Conservation (phyloP, 2,329 filamentous ascomycete species). For the Aspergillus oerlinghausenensis region DNA sequence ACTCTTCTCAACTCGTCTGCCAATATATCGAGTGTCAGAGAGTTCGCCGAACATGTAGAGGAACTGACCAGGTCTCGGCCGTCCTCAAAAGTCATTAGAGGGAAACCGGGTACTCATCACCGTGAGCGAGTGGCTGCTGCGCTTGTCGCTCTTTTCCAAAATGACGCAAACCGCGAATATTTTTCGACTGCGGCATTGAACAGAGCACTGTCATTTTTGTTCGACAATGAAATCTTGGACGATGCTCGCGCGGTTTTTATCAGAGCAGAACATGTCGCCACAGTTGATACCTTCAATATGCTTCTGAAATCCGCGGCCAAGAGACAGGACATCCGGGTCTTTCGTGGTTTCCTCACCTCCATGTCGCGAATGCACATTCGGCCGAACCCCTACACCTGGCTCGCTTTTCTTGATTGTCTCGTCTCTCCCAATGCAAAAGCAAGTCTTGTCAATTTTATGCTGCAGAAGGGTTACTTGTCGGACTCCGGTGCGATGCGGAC, state of each 20-base stretch:
- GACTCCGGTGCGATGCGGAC: constrained; percentile 19
- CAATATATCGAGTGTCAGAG: constrained; percentile 24
- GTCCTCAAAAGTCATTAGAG: constrained; percentile 7
- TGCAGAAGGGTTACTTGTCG: constrained; percentile 27
- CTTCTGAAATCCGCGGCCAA: constrained; percentile 37
- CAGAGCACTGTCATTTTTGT: constrained; percentile 35
- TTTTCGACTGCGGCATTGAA: constrained; percentile 42
- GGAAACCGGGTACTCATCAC: constrained; percentile 7
- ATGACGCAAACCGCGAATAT: constrained; percentile 23
- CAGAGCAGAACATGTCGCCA: constrained; percentile 32
- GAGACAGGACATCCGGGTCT: constrained; percentile 35
- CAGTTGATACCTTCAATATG: constrained; percentile 43
- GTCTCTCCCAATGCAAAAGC: constrained; percentile 24
- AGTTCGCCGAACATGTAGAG: constrained; percentile 38
- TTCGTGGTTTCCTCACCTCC: constrained; percentile 32
- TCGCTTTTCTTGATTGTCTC: constrained; percentile 33
- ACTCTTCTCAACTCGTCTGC: constrained; percentile 10
- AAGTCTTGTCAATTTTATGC: constrained; percentile 28
- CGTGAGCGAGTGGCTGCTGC: constrained; percentile 17
- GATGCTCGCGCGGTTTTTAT: constrained; percentile 32
- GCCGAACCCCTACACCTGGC: constrained; percentile 42
- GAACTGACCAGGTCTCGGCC: constrained; percentile 28
- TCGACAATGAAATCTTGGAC: constrained; percentile 27
- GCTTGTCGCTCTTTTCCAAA: constrained; percentile 29
- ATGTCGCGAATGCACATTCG: constrained; percentile 37